A percentile compares a stretch with the other conserved stretches of the same genome.
These are phyloP conservation scores for Pichia sp. DNA, from an alignment of 1,139 yeast genomes.

Conservation along the genomic window DNA sequence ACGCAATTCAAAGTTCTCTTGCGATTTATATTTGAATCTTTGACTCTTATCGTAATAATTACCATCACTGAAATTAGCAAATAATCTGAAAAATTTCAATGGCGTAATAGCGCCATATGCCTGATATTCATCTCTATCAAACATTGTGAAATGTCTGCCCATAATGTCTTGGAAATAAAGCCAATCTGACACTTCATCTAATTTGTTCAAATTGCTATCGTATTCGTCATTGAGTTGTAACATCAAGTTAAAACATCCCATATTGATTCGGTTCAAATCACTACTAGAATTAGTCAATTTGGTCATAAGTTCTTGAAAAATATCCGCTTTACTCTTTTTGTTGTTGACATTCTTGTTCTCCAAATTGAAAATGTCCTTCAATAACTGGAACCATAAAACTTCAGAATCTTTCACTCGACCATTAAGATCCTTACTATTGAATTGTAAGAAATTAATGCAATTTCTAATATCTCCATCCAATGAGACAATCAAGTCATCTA, in stretches of 20 bases:
- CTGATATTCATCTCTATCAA: constrained; percentile 42
- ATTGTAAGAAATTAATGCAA: constrained; percentile 78
- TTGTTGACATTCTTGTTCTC: constrained; percentile 22
- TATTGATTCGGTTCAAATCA: constrained; percentile 52
- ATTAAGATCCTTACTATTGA: constrained; percentile 30
- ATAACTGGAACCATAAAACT: constrained; percentile 53
- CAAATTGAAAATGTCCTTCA: constrained; percentile 47
- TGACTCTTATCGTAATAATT: constrained; percentile 26
- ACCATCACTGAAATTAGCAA: constrained; percentile 42
- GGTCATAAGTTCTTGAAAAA: constrained; percentile 40
- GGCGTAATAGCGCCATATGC: constrained; percentile 54
- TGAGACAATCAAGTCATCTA: constrained; percentile 55
- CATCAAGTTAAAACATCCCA: constrained; percentile 63
- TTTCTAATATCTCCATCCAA: constrained; percentile 85
- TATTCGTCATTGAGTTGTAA: constrained; percentile 35
- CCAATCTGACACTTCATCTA: constrained; percentile 72
- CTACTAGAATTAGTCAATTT: constrained; percentile 40
- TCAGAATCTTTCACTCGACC: constrained; percentile 42
- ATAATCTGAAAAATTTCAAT: constrained; percentile 57
- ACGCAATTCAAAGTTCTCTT: constrained; percentile 17
- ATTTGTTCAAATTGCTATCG: constrained; percentile 52
- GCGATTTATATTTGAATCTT: constrained; percentile 4
- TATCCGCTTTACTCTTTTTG: constrained; percentile 39
- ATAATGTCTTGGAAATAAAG: constrained; percentile 56
- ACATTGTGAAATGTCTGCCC: constrained; percentile 20